phyloP scores from a whole-genome alignment of 768 basidiomycete genomes.

The Boletus bicolor region DNA sequence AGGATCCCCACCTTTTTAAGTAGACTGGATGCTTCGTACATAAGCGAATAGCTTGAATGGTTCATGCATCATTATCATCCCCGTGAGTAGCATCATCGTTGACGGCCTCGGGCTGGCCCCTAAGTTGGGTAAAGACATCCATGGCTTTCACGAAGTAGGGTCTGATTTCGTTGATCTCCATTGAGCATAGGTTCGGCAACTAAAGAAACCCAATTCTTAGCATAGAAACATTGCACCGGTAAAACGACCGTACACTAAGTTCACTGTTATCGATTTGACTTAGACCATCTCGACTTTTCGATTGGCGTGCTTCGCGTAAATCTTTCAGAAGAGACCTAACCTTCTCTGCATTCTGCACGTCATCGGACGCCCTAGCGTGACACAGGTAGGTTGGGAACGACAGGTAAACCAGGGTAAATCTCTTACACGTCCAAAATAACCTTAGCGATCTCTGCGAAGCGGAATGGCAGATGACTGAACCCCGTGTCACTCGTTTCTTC shows the following conservation, averaged over 20 bases:
- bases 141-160: conserved; percentile 86
- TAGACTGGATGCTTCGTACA: not conserved
- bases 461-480: conserved; percentile 82
- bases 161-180: conserved; percentile 94
- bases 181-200: conserved; percentile 81
- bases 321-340: conserved; percentile 87
- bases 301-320: conserved; percentile 92
- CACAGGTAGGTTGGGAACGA: not conserved
- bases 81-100: conserved; percentile 4
- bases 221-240: not conserved
- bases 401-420: not conserved
- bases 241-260: conserved; percentile 59
- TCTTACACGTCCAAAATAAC: conserved; percentile 89
- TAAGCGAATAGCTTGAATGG: not conserved
- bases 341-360: conserved; percentile 80
- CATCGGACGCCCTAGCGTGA: conserved; percentile 75
- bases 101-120: conserved; percentile 15
- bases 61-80: conserved; percentile 4
- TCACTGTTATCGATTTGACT: conserved; percentile 76
- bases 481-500: conserved; percentile 70
- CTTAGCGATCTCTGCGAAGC: conserved; percentile 88
- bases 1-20: not conserved
- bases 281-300: conserved; percentile 87
- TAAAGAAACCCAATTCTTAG: conserved; percentile 25
- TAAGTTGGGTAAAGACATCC: conserved; percentile 64